These are phyloP conservation scores for Epichloe sp. DNA, from an alignment of 2,329 filamentous ascomycete species.

Conservation along the genomic window DNA sequence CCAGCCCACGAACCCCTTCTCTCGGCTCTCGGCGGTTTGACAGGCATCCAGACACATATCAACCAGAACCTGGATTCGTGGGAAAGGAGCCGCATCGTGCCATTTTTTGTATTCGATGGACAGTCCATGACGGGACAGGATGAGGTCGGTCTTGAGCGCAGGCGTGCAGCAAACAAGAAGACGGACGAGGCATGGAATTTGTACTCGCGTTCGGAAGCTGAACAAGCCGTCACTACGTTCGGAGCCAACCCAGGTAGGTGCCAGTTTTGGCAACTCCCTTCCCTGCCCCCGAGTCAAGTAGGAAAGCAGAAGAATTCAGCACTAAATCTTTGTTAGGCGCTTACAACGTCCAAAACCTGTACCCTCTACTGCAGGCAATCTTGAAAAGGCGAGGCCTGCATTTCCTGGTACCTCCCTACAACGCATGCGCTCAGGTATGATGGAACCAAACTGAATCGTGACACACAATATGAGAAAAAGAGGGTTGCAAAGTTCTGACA, in stretches of 20 bases:
- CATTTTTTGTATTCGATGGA: constrained; percentile 85
- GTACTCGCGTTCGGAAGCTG: constrained; percentile 69
- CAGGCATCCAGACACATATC: constrained; percentile 64
- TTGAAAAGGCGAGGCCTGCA: constrained; percentile 56
- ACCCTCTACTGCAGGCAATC: constrained; percentile 62
- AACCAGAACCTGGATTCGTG: constrained; percentile 64
- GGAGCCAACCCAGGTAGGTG: constrained; percentile 56
- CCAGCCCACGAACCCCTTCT: constrained; percentile 76
- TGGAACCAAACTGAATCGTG: not conserved
- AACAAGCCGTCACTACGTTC: constrained; percentile 75
- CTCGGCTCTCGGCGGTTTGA: constrained; percentile 77
- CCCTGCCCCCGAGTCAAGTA: not conserved
- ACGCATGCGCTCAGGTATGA: constrained; percentile 70
- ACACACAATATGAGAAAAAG: not conserved
- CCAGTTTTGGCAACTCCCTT: not conserved
- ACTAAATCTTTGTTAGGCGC: constrained; percentile 41
- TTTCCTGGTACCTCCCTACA: constrained; percentile 77
- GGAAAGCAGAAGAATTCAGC: not conserved
- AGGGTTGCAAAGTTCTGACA: not conserved
- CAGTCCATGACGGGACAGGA: constrained; percentile 67
- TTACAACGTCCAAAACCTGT: constrained; percentile 58
- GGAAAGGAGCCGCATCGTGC: constrained; percentile 55
- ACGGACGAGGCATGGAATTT: constrained; percentile 75
- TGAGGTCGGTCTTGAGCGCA: constrained; percentile 51
- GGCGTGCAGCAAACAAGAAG: constrained; percentile 51